Percentiles rank a stretch among this genome's conserved stretches.
phyloP scores from a whole-genome alignment of 2,329 filamentous ascomycete species.

The Fragosphaeria purpurea region DNA sequence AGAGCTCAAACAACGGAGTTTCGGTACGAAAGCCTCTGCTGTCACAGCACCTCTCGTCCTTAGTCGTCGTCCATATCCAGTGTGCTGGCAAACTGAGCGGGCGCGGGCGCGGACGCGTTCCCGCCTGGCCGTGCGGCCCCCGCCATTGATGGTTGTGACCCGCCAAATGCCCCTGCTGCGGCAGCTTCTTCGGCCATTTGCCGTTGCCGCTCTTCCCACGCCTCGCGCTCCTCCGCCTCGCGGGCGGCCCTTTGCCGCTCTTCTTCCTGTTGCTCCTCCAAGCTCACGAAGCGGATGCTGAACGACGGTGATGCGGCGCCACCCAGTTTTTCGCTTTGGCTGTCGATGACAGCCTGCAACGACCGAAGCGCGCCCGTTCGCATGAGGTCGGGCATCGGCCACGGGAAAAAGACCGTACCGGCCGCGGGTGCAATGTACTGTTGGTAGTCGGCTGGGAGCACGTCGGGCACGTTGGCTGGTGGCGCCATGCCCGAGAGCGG shows the following conservation, averaged over 20 bases:
- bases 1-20: too few relatives aligned
- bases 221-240: constrained; percentile 26
- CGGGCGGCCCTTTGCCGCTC: constrained; percentile 35
- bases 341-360: constrained; percentile 42
- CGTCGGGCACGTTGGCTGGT: constrained; percentile 20
- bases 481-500: constrained; percentile 18
- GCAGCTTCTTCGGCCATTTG: constrained; percentile 31
- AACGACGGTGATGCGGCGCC: constrained; percentile 35
- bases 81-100: constrained; percentile 11
- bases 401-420: constrained; percentile 59
- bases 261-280: constrained; percentile 46
- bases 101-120: constrained; percentile 2
- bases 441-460: constrained; percentile 38
- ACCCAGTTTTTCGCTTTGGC: neutral
- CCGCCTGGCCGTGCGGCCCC: constrained; percentile 7
- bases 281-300: constrained; percentile 22
- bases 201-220: constrained; percentile 36
- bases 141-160: constrained; percentile 15
- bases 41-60: neutral
- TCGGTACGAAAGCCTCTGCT: too few relatives aligned
- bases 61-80: constrained; percentile 15
- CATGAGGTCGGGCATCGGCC: constrained; percentile 64
- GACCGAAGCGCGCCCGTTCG: constrained; percentile 56
- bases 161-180: constrained; percentile 20
- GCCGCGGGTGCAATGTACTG: constrained; percentile 46